phyloP scores from a whole-genome alignment of 306 rosid species.

The Dryas drummondii region DNA sequence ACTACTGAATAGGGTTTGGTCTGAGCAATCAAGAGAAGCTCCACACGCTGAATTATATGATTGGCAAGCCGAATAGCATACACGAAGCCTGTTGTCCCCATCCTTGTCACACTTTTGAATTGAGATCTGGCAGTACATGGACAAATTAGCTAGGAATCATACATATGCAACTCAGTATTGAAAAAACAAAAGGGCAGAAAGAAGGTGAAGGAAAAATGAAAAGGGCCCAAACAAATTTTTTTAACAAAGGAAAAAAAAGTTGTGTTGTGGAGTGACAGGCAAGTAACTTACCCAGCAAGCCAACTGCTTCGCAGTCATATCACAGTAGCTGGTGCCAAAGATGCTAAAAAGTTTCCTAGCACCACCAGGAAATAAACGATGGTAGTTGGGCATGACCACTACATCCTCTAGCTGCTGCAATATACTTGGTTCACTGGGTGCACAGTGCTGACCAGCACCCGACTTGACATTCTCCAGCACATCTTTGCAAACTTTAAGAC shows the following conservation, averaged over 20 bases:
- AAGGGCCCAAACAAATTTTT: no score
- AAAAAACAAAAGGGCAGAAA: background rate
- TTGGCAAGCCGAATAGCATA: constrained; percentile 89
- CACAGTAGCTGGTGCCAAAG: constrained; percentile 81
- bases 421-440: constrained; percentile 88
- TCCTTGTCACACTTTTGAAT: constrained; percentile 90
- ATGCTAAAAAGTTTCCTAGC: constrained; percentile 86
- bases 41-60: constrained; percentile 94
- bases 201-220: background rate
- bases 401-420: constrained; percentile 96
- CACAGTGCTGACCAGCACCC: constrained; percentile 95
- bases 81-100: constrained; percentile 91
- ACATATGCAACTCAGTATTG: background rate
- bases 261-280: background rate
- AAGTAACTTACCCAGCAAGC: constrained; percentile 85
- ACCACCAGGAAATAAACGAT: constrained; percentile 90
- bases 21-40: constrained; percentile 93
- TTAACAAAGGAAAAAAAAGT: background rate
- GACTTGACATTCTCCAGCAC: constrained; percentile 69
- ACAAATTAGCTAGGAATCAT: background rate
- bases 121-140: constrained; percentile 58
- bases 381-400: constrained; percentile 93
- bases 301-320: constrained; percentile 85
- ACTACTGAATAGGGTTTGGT: constrained; percentile 85
- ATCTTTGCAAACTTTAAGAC: constrained; percentile 76